Conservation (phyloP, 2,329 filamentous ascomycete species). For the Cucurbitaria berberidis region DNA sequence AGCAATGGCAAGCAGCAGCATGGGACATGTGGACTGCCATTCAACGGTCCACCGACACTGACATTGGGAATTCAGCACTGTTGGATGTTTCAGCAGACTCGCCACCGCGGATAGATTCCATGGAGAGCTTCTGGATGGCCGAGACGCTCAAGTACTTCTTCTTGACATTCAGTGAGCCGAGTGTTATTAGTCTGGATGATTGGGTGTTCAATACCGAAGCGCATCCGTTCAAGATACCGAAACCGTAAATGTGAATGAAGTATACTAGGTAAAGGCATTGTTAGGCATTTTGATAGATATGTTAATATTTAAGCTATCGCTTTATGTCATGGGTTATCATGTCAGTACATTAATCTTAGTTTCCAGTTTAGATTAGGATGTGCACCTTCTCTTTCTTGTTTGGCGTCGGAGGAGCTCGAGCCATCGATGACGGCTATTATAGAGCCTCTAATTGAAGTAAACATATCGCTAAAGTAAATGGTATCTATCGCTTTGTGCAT, state of each 20-base stretch:
- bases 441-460: too few species aligned
- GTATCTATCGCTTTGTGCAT: too few species aligned
- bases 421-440: too few species aligned
- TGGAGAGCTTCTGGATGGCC: conserved; percentile 59
- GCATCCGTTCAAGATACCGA: conserved; percentile 52
- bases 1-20: conserved; percentile 52
- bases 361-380: too few species aligned
- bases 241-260: conserved; percentile 6
- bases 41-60: conserved; percentile 50
- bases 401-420: too few species aligned
- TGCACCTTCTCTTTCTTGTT: too few species aligned
- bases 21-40: conserved; percentile 60
- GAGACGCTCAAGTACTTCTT: conserved; percentile 60
- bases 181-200: conserved; percentile 53
- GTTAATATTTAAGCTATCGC: too few species aligned
- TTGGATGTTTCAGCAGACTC: conserved; percentile 50
- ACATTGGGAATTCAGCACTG: conserved; percentile 55
- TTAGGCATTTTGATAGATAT: too few species aligned
- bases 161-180: conserved; percentile 53
- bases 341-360: too few species aligned
- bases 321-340: too few species aligned
- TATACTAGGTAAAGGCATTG: background rate
- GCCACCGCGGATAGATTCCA: conserved; percentile 50
- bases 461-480: too few species aligned
- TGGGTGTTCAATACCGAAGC: conserved; percentile 57